Evolutionary conservation across 306 rosid genomes (phyloP).

Genomic region (Pyrus betulifolia): DNA sequence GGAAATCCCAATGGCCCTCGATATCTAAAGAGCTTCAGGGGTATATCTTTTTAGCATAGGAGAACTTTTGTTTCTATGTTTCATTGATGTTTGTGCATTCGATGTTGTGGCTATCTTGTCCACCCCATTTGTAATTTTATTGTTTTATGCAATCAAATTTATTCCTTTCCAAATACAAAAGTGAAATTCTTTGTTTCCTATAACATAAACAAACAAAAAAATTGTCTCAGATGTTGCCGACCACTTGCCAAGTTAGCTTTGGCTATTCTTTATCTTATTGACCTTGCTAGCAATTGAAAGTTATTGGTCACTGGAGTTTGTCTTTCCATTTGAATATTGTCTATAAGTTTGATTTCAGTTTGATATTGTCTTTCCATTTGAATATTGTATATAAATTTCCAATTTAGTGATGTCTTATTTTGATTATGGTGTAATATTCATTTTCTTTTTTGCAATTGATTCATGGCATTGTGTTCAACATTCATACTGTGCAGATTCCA

Average conservation of each 20-base stretch:
- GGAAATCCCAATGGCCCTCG: too few relatives aligned
- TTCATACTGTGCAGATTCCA: constrained; percentile 42
- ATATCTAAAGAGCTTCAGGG: too few relatives aligned
- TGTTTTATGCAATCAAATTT: too few relatives aligned
- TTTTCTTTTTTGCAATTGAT: not conserved
- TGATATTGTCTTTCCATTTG: not conserved
- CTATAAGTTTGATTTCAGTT: not conserved
- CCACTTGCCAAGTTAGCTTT: not conserved
- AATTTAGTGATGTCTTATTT: not conserved
- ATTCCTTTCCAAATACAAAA: not conserved
- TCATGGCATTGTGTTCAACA: constrained; percentile 4
- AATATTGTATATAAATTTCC: not conserved
- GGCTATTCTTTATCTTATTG: not conserved
- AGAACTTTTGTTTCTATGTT: too few relatives aligned
- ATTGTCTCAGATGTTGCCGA: not conserved
- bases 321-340: not conserved
- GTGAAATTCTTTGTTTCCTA: not conserved
- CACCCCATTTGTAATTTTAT: too few relatives aligned
- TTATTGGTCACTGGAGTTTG: not conserved
- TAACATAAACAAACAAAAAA: not conserved
- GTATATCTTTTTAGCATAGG: too few relatives aligned
- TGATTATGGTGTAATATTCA: not conserved
- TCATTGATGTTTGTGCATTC: too few relatives aligned
- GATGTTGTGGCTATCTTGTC: too few relatives aligned
- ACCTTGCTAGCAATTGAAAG: not conserved